Conservation (phyloP, 192 early-diverging fungal genomes). For the Radiomyces spectabilis region DNA sequence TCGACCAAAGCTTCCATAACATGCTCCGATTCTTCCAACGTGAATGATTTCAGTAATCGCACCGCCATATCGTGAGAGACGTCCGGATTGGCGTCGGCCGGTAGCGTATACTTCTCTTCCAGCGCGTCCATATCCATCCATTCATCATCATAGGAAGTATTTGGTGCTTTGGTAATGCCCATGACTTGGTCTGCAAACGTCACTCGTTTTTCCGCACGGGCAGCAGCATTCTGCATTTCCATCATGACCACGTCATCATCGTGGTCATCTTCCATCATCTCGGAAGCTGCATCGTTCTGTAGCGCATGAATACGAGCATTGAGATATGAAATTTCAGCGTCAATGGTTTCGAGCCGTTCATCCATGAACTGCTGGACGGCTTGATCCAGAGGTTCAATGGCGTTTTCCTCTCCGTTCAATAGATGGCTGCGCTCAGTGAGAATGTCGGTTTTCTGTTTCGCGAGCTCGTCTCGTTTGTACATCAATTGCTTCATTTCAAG, state of each 20-base stretch:
- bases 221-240: not conserved
- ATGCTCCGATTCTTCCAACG: conserved; percentile 30
- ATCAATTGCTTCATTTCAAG: conserved; percentile 35
- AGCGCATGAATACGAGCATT: conserved; percentile 37
- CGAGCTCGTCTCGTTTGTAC: conserved; percentile 35
- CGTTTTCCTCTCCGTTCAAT: conserved; percentile 22
- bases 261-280: not conserved
- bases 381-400: not conserved
- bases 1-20: conserved; percentile 47
- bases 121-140: conserved; percentile 19
- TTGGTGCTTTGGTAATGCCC: not conserved
- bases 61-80: conserved; percentile 39
- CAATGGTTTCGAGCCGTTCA: conserved; percentile 40
- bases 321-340: conserved; percentile 39
- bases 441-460: conserved; percentile 34
- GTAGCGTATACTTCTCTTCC: conserved; percentile 21
- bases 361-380: conserved; percentile 42
- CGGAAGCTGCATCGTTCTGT: conserved; percentile 30
- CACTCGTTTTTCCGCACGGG: conserved; percentile 15
- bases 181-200: conserved; percentile 26
- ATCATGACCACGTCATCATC: not conserved
- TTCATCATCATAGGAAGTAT: conserved; percentile 1
- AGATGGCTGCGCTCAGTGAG: conserved; percentile 36
- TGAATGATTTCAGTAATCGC: conserved; percentile 34
- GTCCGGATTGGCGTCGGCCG: conserved; percentile 26